These are phyloP conservation scores for Aspergillus texensis DNA, from an alignment of 2,329 filamentous ascomycete genomes.

Conservation along the genomic window DNA sequence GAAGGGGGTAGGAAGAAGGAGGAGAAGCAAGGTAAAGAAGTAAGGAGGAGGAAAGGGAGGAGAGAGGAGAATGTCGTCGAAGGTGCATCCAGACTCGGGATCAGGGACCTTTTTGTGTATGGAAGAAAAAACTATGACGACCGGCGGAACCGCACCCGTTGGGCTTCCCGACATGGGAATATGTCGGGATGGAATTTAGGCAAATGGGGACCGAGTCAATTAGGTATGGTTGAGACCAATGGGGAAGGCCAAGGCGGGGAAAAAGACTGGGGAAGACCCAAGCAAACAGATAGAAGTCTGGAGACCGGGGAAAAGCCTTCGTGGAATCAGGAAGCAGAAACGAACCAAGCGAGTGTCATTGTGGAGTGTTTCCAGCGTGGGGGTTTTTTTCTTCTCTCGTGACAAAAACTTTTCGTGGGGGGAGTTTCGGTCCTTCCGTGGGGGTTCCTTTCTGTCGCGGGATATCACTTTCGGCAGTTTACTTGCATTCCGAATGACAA, in stretches of 20 bases:
- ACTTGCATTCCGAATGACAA: background rate
- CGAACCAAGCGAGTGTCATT: background rate
- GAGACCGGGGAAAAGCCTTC: constrained; percentile 1
- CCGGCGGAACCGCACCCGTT: constrained; percentile 2
- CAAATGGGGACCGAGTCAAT: constrained; percentile 5
- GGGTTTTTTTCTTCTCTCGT: background rate
- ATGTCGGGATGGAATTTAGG: background rate
- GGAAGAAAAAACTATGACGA: background rate
- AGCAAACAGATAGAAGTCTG: constrained; percentile 10
- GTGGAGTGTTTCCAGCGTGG: background rate
- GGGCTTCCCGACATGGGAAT: constrained; percentile 5
- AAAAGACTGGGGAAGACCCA: constrained; percentile 8
- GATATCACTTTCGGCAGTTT: background rate
- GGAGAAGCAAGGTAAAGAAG: background rate
- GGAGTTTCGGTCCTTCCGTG: background rate
- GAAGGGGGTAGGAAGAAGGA: background rate
- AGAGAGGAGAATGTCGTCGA: constrained; percentile 1
- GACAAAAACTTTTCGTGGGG: background rate
- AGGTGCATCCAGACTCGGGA: constrained; percentile 5
- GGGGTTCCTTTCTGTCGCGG: background rate
- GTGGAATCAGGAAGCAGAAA: constrained; percentile 9
- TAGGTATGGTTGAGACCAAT: constrained; percentile 13
- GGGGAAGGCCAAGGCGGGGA: constrained; percentile 16
- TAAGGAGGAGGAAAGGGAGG: constrained; percentile 1
- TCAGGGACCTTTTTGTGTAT: constrained; percentile 11